Conservation (phyloP, 768 basidiomycete species). For the Pleurotus sapidus region DNA sequence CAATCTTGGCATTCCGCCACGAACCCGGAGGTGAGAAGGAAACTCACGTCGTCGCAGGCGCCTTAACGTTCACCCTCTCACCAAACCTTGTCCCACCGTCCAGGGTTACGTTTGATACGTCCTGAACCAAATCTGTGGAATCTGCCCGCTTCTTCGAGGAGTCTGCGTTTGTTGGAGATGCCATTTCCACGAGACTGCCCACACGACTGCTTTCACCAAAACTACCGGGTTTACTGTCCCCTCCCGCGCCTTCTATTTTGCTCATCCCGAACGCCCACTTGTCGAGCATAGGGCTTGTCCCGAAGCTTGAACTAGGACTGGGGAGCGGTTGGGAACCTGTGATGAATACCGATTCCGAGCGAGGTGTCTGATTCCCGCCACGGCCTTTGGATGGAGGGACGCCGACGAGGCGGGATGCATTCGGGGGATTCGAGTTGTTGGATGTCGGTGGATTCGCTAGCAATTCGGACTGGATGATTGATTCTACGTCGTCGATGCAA, state of each 20-base stretch:
- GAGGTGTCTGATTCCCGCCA: constrained; percentile 94
- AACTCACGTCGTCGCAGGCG: constrained; percentile 4
- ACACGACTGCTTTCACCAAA: background rate
- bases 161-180: constrained; percentile 20
- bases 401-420: constrained; percentile 73
- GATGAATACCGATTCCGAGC: constrained; percentile 74
- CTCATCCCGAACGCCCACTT: constrained; percentile 92
- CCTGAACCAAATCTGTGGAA: constrained; percentile 32
- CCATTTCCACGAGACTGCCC: constrained; percentile 10
- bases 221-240: constrained; percentile 24
- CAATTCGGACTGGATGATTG: constrained; percentile 84
- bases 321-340: constrained; percentile 94
- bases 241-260: constrained; percentile 63
- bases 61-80: constrained; percentile 17
- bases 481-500: constrained; percentile 94
- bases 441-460: constrained; percentile 43
- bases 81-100: constrained; percentile 28
- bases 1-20: constrained; percentile 13
- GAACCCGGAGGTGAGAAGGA: background rate
- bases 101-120: constrained; percentile 37
- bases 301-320: constrained; percentile 74
- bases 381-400: constrained; percentile 92
- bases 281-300: constrained; percentile 70
- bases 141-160: constrained; percentile 15
- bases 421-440: constrained; percentile 27